phyloP scores from a whole-genome alignment of 768 basidiomycete species.

The Clathrus columnatus region DNA sequence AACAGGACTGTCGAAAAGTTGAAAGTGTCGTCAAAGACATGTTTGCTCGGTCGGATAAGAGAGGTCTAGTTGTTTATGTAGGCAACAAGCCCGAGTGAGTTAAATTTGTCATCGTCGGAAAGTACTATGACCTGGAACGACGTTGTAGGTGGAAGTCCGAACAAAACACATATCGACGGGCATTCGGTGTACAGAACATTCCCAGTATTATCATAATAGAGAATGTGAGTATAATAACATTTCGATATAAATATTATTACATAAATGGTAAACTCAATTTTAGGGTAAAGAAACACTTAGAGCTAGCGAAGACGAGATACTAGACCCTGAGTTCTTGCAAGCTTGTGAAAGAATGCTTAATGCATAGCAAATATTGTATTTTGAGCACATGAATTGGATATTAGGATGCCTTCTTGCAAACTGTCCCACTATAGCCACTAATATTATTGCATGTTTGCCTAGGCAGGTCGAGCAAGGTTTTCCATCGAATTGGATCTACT shows the following conservation, averaged over 20 bases:
- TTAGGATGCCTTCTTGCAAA: background rate
- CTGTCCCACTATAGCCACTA: background rate
- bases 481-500: background rate
- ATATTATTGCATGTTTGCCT: background rate
- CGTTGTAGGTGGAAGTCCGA: slow-evolving; percentile 1
- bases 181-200: background rate
- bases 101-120: background rate
- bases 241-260: background rate
- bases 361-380: background rate
- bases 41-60: background rate
- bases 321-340: background rate
- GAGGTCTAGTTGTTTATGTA: slow-evolving; percentile 4
- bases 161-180: background rate
- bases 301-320: background rate
- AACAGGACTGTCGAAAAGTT: slow-evolving; percentile 8
- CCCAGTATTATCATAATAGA: background rate
- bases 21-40: background rate
- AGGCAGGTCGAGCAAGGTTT: background rate
- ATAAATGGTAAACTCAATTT: background rate
- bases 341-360: background rate
- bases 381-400: background rate
- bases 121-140: background rate
- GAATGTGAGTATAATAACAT: background rate
- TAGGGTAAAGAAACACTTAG: slow-evolving; percentile 5
- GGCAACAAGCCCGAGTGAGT: slow-evolving; percentile 4